Percentiles rank a stretch among this genome's conserved stretches.
These are phyloP conservation scores for Puccinellia tenuiflora DNA, from an alignment of 176 grass and related monocot species.

Conservation along the genomic window DNA sequence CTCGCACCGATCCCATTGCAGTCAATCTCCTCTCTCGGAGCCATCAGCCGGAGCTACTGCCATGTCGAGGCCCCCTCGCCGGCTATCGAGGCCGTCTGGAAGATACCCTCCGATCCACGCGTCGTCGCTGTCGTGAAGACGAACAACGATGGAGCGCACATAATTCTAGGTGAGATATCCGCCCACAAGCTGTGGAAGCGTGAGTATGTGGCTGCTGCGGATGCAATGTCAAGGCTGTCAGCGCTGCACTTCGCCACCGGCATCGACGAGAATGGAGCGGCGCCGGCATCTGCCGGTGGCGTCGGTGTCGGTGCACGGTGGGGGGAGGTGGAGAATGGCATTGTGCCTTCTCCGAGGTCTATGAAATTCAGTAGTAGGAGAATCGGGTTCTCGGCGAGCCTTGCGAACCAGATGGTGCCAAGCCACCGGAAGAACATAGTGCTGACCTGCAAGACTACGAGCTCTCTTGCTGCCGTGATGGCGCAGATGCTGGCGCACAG, in stretches of 20 bases:
- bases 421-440: constrained; percentile 37
- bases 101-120: constrained; percentile 25
- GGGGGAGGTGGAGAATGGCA: background rate
- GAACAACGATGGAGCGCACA: constrained; percentile 20
- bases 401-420: constrained; percentile 24
- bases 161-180: constrained; percentile 51
- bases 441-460: constrained; percentile 45
- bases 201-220: constrained; percentile 39
- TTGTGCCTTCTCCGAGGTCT: background rate
- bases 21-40: constrained; percentile 48
- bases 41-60: constrained; percentile 29
- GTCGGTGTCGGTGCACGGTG: background rate
- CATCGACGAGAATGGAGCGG: background rate
- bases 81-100: constrained; percentile 18
- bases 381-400: constrained; percentile 18
- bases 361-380: constrained; percentile 9
- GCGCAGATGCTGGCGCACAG: constrained; percentile 58
- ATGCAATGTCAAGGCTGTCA: constrained; percentile 48
- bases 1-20: constrained; percentile 52
- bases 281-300: background rate
- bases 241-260: constrained; percentile 35
- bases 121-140: constrained; percentile 43
- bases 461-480: constrained; percentile 65
- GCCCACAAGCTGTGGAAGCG: constrained; percentile 51
- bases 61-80: constrained; percentile 43